Base-by-base conservation (phyloP, 1,139 yeast genomes). In the Hemisphaericaspora subhashii region DNA sequence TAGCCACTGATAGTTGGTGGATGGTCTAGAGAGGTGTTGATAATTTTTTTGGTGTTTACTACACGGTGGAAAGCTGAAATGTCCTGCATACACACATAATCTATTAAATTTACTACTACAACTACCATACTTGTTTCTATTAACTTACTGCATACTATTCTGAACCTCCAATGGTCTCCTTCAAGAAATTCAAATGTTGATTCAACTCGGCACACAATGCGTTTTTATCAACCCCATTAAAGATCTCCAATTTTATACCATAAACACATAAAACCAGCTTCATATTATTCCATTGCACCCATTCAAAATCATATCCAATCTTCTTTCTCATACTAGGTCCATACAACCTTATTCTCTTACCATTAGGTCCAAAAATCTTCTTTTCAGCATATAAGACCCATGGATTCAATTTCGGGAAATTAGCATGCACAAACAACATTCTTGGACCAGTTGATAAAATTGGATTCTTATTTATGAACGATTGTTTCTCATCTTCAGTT, bases 401-500 rank as follows among this genome's bases (percentile, higher is more conserved):
- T 2, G 87, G 86, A 48, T 81, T 77, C 43, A 81, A 66, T 55
- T 82, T 82, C 20, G 83, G 83, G 64, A 70, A 77, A 54, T 82
- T 81, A 36, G 85, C 77, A 54, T 84, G 89, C 40, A 83, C 75
- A 49, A 83, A 82, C 47, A 78, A 55, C 31, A 75, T 63, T 15
- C 68, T 53, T 1, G 82, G 77, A 7, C 60, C 61, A 29, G 55
- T 52, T 22, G 48, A 48, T 11, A 55, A 46, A 13, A 60, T 42
- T 16, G 33, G 21, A 32, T 50, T 55, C 14, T 43, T 42, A 15
- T 33, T 38, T 37, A 43, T 44, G 26, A 42, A 45, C 23, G 36
- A 38, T 29, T 42, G 39, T 27, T 32, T 43, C 23, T 48, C 51
- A 15, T 45, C 45, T 8, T 36, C 45, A 13, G 46, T 34, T 12